Evolutionary conservation across 192 early-diverging fungal species (phyloP).

Genomic region (Entrophospora sp.): DNA sequence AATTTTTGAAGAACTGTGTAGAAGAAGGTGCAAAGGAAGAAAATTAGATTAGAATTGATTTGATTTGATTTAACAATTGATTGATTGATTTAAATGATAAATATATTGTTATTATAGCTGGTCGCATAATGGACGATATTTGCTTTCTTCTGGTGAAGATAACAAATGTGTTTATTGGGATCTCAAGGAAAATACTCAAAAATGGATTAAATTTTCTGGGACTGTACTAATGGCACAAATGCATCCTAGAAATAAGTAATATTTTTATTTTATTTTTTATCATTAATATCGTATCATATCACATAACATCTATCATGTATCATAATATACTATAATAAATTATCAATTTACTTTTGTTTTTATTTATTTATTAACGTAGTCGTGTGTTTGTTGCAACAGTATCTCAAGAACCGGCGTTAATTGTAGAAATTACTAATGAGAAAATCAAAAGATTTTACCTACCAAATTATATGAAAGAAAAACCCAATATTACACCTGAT

Average conservation of each 20-base stretch:
- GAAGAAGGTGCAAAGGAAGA: too few species aligned
- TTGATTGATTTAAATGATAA: not conserved
- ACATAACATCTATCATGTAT: too few species aligned
- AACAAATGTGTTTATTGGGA: slow-evolving; percentile 90
- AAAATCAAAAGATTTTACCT: slow-evolving; percentile 14
- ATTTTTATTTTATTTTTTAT: slow-evolving; percentile 31
- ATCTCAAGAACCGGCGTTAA: slow-evolving; percentile 35
- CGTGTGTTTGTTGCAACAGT: slow-evolving; percentile 42
- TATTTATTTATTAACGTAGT: slow-evolving; percentile 22
- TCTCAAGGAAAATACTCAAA: slow-evolving; percentile 42
- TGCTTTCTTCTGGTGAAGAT: slow-evolving; percentile 71
- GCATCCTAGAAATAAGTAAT: slow-evolving; percentile 71
- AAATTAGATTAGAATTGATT: too few species aligned
- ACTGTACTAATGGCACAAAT: slow-evolving; percentile 63
- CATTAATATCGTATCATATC: too few species aligned
- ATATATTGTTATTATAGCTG: slow-evolving; percentile 46
- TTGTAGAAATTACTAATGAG: slow-evolving; percentile 32
- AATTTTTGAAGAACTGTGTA: not conserved
- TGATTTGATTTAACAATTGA: too few species aligned
- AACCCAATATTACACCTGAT: not conserved
- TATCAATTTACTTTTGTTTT: too few species aligned
- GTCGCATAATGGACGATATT: slow-evolving; percentile 67
- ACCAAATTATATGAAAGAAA: too few species aligned
- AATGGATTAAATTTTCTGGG: slow-evolving; percentile 59
- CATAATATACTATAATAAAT: too few species aligned